A percentile compares a stretch with the other conserved stretches of the same genome.
Evolutionary conservation across 768 basidiomycete species (phyloP).

Genomic region (Pleurotus ostreatus): DNA sequence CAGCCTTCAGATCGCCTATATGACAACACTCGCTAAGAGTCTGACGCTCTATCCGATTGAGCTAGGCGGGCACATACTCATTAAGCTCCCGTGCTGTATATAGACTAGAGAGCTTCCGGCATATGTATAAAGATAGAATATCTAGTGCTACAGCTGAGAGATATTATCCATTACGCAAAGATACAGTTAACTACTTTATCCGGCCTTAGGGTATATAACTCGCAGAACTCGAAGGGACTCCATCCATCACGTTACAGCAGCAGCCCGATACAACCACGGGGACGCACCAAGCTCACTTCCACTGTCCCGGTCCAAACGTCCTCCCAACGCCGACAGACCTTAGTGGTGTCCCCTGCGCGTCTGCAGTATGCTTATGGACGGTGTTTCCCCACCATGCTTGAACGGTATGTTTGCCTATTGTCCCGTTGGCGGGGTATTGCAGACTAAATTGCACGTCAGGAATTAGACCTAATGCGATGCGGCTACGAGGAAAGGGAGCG

Average conservation of each 20-base stretch:
- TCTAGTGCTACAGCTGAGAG: no score
- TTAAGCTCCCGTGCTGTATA: no score
- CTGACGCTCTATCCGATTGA: constrained; percentile 67
- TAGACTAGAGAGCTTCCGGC: no score
- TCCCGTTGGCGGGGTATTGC: constrained; percentile 10
- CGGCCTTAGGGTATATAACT: no score
- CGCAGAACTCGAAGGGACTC: no score
- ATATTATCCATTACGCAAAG: no score
- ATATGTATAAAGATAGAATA: no score
- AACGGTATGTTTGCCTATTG: constrained; percentile 5
- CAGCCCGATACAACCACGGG: no score
- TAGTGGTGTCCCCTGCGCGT: constrained; percentile 34
- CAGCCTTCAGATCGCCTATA: constrained; percentile 64
- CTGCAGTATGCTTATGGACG: constrained; percentile 35
- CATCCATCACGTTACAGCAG: no score
- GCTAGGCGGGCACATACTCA: constrained; percentile 44
- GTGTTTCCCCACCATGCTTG: constrained; percentile 17
- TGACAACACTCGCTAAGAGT: constrained; percentile 33
- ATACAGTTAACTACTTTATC: no score
- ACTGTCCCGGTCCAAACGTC: constrained; percentile 21
- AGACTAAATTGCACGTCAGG: not conserved
- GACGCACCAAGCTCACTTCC: no score
- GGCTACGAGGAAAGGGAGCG: not conserved
- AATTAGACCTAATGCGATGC: not conserved
- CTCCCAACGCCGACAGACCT: constrained; percentile 18